Percentiles rank a stretch among this genome's conserved stretches.
phyloP scores from a whole-genome alignment of 148 eudicot genomes.

The Cornus kousa region DNA sequence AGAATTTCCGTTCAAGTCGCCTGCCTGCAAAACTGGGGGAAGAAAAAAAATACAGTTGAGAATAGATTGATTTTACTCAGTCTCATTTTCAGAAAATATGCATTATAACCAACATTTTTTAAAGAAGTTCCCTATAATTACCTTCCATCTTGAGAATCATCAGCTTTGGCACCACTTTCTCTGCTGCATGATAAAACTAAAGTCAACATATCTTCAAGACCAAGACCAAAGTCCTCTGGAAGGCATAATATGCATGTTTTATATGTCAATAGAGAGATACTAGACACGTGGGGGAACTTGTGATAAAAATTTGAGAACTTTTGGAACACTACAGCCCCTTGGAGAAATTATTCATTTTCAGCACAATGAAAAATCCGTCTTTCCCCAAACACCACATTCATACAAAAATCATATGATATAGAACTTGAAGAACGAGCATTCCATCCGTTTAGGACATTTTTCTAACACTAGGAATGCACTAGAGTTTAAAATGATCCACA shows the following conservation, averaged over 20 bases:
- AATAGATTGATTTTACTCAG: not conserved
- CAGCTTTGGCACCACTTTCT: constrained; percentile 68
- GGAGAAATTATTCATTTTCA: too few species aligned
- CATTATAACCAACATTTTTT: not conserved
- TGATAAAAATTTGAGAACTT: too few species aligned
- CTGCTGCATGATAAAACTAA: constrained; percentile 39
- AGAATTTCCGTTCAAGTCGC: constrained; percentile 55
- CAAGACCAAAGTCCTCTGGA: not conserved
- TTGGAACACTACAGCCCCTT: too few species aligned
- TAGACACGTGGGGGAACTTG: too few species aligned
- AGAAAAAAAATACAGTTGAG: not conserved
- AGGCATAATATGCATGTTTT: not conserved
- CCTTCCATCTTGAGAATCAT: constrained; percentile 77
- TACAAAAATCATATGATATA: not conserved
- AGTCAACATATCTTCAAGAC: constrained; percentile 5
- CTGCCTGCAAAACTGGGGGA: constrained; percentile 32
- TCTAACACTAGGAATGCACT: not conserved
- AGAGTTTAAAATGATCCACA: not conserved
- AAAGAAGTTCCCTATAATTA: constrained; percentile 14
- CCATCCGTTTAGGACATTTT: not conserved
- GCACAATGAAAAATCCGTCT: too few species aligned
- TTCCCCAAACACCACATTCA: too few species aligned
- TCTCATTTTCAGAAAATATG: not conserved
- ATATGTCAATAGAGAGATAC: too few species aligned
- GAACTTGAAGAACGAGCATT: not conserved